A percentile compares a stretch with the other conserved stretches of the same genome.
Evolutionary conservation across 1,139 yeast species (phyloP).

Genomic region (Pichia sp.): DNA sequence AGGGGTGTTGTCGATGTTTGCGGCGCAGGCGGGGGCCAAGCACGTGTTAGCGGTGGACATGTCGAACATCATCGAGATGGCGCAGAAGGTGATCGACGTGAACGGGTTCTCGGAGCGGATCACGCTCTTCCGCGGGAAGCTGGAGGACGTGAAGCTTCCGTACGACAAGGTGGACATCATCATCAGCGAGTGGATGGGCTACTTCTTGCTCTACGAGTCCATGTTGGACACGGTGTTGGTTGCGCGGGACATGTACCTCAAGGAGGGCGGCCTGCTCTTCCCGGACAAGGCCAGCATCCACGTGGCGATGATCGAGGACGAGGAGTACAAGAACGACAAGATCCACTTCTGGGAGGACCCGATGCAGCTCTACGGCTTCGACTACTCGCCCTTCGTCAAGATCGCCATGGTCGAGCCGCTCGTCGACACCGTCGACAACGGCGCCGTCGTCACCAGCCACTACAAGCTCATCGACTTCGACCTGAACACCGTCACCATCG

Average conservation of each 20-base stretch:
- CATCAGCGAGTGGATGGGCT: slow-evolving; percentile 99
- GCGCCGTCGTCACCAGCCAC: slow-evolving; percentile 68
- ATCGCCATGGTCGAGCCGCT: slow-evolving; percentile 86
- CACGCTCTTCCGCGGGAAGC: slow-evolving; percentile 84
- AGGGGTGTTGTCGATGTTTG: slow-evolving; percentile 95
- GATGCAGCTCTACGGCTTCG: slow-evolving; percentile 78
- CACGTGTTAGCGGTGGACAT: slow-evolving; percentile 96
- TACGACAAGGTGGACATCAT: slow-evolving; percentile 83
- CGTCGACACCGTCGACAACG: slow-evolving; percentile 86
- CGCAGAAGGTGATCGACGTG: slow-evolving; percentile 73
- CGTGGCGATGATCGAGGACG: slow-evolving; percentile 93
- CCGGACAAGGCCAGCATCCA: slow-evolving; percentile 93
- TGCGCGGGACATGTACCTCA: slow-evolving; percentile 91
- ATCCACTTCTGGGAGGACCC: slow-evolving; percentile 88
- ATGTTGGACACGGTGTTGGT: slow-evolving; percentile 95
- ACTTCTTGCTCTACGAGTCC: slow-evolving; percentile 89
- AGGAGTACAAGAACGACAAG: slow-evolving; percentile 88
- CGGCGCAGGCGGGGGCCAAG: slow-evolving; percentile 96
- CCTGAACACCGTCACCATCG: slow-evolving; percentile 80
- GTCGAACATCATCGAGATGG: slow-evolving; percentile 95
- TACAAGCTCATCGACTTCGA: slow-evolving; percentile 75
- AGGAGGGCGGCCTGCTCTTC: slow-evolving; percentile 70
- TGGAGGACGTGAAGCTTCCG: slow-evolving; percentile 90
- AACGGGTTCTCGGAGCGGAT: slow-evolving; percentile 87
- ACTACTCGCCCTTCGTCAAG: slow-evolving; percentile 64